phyloP scores from a whole-genome alignment of 106 monocot species.

The Dactylorhiza incarnata region DNA sequence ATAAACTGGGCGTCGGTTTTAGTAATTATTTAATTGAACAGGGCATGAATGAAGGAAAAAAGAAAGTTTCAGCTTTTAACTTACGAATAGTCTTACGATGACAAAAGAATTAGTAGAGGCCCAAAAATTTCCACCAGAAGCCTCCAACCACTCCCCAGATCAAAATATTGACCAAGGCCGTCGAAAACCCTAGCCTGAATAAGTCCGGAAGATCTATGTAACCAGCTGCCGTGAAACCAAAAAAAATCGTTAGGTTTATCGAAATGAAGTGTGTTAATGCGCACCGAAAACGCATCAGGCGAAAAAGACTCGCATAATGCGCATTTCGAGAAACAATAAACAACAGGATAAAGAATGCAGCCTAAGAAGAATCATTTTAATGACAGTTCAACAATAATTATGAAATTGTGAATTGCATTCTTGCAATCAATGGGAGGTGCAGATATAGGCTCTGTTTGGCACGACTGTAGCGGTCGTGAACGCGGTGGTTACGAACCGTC shows the following conservation, averaged over 20 bases:
- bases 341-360: neutral
- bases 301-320: neutral
- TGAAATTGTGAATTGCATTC: too few relatives aligned
- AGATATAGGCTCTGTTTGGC: too few relatives aligned
- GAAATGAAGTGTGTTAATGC: neutral
- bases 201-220: conserved; percentile 90
- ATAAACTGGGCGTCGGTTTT: neutral
- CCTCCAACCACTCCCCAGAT: conserved; percentile 79
- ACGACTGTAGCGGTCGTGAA: too few relatives aligned
- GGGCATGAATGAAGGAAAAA: neutral
- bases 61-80: neutral
- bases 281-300: neutral
- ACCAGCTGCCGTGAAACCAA: conserved; percentile 51
- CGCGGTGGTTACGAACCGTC: too few relatives aligned
- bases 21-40: neutral
- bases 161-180: conserved; percentile 57
- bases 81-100: too few relatives aligned
- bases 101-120: conserved; percentile 53
- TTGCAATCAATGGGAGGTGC: too few relatives aligned
- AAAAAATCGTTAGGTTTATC: neutral
- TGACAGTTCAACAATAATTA: too few relatives aligned
- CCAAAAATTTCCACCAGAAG: conserved; percentile 98
- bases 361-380: too few relatives aligned
- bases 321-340: neutral
- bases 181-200: conserved; percentile 76